These are phyloP conservation scores for Xylariales sp. DNA, from an alignment of 2,329 filamentous ascomycete species.

Conservation along the genomic window DNA sequence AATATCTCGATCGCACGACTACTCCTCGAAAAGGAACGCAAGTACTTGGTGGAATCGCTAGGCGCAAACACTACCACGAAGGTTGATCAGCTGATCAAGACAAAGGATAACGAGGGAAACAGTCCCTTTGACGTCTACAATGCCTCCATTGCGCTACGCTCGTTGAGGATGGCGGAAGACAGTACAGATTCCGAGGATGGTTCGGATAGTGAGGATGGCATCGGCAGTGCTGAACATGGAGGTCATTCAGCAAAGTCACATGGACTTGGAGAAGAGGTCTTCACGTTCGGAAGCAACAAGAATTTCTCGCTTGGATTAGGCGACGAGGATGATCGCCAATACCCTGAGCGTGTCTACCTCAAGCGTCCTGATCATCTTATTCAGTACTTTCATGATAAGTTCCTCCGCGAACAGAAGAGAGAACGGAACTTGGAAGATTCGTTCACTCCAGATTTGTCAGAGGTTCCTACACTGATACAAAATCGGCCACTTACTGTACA, in stretches of 20 bases:
- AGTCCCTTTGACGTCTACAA: constrained; percentile 93
- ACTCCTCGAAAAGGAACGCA: constrained; percentile 73
- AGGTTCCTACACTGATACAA: constrained; percentile 68
- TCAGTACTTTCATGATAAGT: constrained; percentile 66
- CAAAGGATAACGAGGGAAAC: constrained; percentile 92
- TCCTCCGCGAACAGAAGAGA: constrained; percentile 44
- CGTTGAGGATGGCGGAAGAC: constrained; percentile 41
- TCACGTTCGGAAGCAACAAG: constrained; percentile 93
- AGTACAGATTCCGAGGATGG: constrained; percentile 39
- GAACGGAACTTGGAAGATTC: constrained; percentile 23
- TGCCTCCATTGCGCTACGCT: constrained; percentile 76
- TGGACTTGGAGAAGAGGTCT: constrained; percentile 74
- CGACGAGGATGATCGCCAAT: constrained; percentile 93
- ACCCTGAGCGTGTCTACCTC: constrained; percentile 76
- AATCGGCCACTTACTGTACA: constrained; percentile 71
- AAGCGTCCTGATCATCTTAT: constrained; percentile 74
- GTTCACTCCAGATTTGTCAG: constrained; percentile 30
- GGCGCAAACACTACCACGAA: constrained; percentile 53
- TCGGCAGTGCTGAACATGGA: constrained; percentile 22
- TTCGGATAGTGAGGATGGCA: constrained; percentile 51
- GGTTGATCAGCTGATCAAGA: constrained; percentile 77
- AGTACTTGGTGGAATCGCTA: constrained; percentile 57
- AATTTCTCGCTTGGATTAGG: constrained; percentile 89
- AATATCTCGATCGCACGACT: constrained; percentile 82
- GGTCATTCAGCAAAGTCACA: constrained; percentile 16